A percentile compares a stretch with the other conserved stretches of the same genome.
phyloP scores from a whole-genome alignment of 2,329 filamentous ascomycete species.

The Arachnopeziza araneosa region DNA sequence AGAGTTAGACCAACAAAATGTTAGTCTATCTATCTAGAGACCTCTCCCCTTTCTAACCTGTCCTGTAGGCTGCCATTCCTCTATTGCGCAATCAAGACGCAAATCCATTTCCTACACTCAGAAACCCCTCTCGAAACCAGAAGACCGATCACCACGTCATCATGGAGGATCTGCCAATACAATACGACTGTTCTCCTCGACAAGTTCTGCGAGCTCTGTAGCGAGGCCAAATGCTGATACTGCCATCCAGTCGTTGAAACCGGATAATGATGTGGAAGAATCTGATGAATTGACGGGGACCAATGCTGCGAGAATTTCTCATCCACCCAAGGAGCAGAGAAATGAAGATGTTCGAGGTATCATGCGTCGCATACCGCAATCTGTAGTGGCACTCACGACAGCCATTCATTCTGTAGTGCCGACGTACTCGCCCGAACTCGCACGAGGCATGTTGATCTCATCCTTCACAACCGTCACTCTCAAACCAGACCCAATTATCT shows the following conservation, averaged over 20 bases:
- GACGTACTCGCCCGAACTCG: neutral
- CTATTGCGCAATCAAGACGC: neutral
- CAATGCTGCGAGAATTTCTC: neutral
- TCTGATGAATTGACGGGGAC: neutral
- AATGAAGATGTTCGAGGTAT: slow-evolving; percentile 7
- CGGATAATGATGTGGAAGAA: neutral
- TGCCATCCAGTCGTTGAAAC: neutral
- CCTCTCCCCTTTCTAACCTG: neutral
- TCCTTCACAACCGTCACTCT: slow-evolving; percentile 30
- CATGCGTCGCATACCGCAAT: slow-evolving; percentile 27
- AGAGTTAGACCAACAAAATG: neutral
- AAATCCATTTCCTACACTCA: neutral
- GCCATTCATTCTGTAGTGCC: neutral
- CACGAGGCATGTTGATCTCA: slow-evolving; percentile 27
- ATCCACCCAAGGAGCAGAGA: neutral
- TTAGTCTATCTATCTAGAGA: neutral
- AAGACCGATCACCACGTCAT: neutral
- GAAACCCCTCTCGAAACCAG: neutral
- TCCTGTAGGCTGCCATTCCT: neutral
- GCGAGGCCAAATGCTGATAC: neutral
- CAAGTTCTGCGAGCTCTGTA: neutral
- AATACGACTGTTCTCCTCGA: neutral
- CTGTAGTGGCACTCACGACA: slow-evolving; percentile 28
- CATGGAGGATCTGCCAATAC: neutral
- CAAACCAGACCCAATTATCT: slow-evolving; percentile 26